Conservation (phyloP, 1,284 basidiomycete species). For the Rhodotorula sp. region DNA sequence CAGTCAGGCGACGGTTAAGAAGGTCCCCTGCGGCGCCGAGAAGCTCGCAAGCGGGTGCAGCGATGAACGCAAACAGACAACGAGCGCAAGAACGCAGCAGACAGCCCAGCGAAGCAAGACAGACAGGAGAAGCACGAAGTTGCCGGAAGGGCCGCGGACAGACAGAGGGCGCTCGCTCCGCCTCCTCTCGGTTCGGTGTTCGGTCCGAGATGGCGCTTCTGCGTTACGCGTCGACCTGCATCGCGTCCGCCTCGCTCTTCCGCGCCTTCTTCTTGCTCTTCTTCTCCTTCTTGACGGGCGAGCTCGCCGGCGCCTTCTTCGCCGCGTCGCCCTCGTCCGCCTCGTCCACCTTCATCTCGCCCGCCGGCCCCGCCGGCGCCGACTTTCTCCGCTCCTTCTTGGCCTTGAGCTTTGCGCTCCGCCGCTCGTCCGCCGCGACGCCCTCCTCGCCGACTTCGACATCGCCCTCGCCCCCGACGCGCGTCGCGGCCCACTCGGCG, state of each 20-base stretch:
- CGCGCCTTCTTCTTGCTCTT: slow-evolving; percentile 11
- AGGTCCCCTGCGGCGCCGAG: too few relatives aligned
- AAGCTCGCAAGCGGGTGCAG: too few relatives aligned
- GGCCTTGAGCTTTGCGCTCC: slow-evolving; percentile 11
- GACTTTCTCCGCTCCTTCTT: slow-evolving; percentile 21
- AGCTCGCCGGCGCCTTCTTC: not conserved
- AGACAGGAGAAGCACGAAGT: too few relatives aligned
- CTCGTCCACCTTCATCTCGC: slow-evolving; percentile 31
- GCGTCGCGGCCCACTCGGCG: slow-evolving; percentile 35
- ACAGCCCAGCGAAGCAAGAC: too few relatives aligned
- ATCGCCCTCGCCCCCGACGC: slow-evolving; percentile 37
- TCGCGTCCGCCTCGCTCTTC: slow-evolving; percentile 9
- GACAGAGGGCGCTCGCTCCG: not conserved
- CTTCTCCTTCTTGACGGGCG: slow-evolving; percentile 14
- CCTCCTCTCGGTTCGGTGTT: not conserved
- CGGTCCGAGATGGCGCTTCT: not conserved
- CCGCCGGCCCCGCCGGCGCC: not conserved
- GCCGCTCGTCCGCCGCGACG: slow-evolving; percentile 31
- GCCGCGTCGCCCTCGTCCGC: not conserved
- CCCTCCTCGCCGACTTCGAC: slow-evolving; percentile 41
- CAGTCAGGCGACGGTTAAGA: too few relatives aligned
- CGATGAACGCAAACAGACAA: too few relatives aligned
- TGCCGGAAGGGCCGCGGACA: not conserved
- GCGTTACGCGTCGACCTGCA: slow-evolving; percentile 8
- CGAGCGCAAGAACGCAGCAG: too few relatives aligned